Evolutionary conservation across 352 stramenopile genomes (phyloP).

Genomic region (Globisporangium emineosum): DNA sequence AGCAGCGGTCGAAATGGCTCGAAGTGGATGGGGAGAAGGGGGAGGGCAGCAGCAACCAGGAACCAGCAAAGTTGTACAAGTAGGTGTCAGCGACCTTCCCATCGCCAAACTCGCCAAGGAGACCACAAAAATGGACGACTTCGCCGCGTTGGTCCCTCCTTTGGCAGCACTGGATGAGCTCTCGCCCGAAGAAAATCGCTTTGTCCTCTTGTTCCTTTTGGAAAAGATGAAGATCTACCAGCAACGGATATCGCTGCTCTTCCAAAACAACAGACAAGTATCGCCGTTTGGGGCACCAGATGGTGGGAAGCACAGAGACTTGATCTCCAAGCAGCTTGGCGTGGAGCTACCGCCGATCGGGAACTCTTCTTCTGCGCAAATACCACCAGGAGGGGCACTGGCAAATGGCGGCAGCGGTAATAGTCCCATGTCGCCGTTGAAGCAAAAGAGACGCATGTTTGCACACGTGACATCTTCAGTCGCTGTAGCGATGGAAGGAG

Average conservation of each 20-base stretch:
- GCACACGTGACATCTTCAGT: constrained; percentile 31
- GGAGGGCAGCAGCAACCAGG: not conserved
- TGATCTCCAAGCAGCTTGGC: constrained; percentile 46
- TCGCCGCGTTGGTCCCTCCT: constrained; percentile 28
- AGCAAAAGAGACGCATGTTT: constrained; percentile 48
- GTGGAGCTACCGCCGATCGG: constrained; percentile 54
- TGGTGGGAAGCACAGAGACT: constrained; percentile 17
- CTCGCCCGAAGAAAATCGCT: constrained; percentile 33
- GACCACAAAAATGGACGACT: constrained; percentile 37
- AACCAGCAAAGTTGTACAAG: not conserved
- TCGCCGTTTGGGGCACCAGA: not conserved
- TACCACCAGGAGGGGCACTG: not conserved
- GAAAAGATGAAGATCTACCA: constrained; percentile 69
- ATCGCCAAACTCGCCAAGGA: constrained; percentile 22
- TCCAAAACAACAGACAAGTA: constrained; percentile 14
- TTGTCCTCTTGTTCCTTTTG: constrained; percentile 53
- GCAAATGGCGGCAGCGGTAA: not conserved
- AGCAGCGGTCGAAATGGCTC: constrained; percentile 16
- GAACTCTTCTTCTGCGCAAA: not conserved
- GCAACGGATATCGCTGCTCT: constrained; percentile 42
- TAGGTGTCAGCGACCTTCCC: constrained; percentile 1
- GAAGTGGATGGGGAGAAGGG: not conserved
- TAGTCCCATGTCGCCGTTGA: constrained; percentile 32
- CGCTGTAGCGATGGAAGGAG: constrained; percentile 11
- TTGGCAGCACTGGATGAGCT: constrained; percentile 50